Base-by-base conservation (phyloP, 164 flowering plant genomes). In the Piper longum region DNA sequence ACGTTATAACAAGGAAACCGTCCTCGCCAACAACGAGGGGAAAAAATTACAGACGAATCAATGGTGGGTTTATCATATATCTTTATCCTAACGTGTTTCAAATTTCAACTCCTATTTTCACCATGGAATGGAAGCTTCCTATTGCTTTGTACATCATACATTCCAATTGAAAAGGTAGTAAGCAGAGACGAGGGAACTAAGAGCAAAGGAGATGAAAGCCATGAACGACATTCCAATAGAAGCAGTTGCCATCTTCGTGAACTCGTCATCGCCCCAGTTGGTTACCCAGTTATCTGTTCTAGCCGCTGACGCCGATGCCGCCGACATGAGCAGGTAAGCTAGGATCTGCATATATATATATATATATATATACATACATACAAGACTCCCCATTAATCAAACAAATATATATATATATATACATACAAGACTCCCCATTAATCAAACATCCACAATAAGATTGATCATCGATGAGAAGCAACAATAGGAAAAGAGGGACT, bases 201-300 rank as follows among this genome's bases (percentile, higher is more conserved):
- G 11, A 14, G 93, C 93, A 61, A 88, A 86, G 62, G 90, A 84
- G 4, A 70, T 9, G 61, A 92, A 92, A 16, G 96, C 96, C 43
- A 88, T 73, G 73, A 92, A 88, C 13, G 97, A 75, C 84, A 88
- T 77, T 5, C 75, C 82, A 3, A 88, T 63, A 0, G 98, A 88
- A 14, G 93, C 97, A 68, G 75, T 84, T 0, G 91, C 96, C 90
- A 80, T 83, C 67, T 72, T 72, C 3, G 98, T 89, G 78, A 92
- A 89, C 69, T 80, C 79, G 57, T 92, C 98, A 63, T 80, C 84
- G 11, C 98, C 97, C 96, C 96, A 92, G 43, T 88, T 85, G 7
- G 83, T 67, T 58, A 74, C 74, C 96, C 93, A 87, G 65, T 81
- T 87, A 57, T 80, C 84, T 40, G 85, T 91, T 58, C 95, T 76